Conservation (phyloP, 2,329 filamentous ascomycete species). For the Claviceps africana region DNA sequence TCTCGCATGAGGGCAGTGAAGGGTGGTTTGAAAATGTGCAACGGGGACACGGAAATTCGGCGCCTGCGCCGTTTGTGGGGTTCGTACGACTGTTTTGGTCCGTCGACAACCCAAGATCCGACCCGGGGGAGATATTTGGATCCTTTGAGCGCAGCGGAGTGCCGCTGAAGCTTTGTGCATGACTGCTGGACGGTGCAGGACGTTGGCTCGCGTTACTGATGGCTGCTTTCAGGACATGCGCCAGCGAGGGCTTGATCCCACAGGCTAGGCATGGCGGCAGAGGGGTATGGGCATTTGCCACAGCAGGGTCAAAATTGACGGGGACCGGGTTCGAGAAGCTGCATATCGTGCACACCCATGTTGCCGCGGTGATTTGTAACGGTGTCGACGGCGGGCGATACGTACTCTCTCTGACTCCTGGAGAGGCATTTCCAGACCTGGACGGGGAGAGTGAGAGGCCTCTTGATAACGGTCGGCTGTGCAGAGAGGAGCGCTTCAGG, state of each 20-base stretch:
- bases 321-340: conserved; percentile 88
- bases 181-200: conserved; percentile 5
- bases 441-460: conserved; percentile 31
- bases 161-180: background rate
- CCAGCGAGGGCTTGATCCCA: conserved; percentile 78
- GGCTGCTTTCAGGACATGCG: conserved; percentile 72
- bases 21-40: conserved; percentile 94
- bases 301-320: conserved; percentile 79
- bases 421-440: conserved; percentile 31
- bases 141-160: background rate
- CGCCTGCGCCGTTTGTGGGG: conserved; percentile 8
- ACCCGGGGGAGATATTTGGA: background rate
- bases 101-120: background rate
- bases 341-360: conserved; percentile 94
- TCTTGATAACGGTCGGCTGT: conserved; percentile 36
- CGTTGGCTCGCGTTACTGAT: conserved; percentile 60
- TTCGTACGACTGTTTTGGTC: background rate
- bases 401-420: conserved; percentile 29
- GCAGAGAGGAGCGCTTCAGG: conserved; percentile 47
- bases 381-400: conserved; percentile 26
- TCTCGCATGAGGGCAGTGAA: conserved; percentile 73
- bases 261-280: conserved; percentile 82
- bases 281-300: conserved; percentile 64
- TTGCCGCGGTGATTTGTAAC: conserved; percentile 46
- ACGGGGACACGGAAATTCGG: conserved; percentile 56